Conservation (phyloP, 2,329 filamentous ascomycete species). For the Ascochyta viciae-villosae region DNA sequence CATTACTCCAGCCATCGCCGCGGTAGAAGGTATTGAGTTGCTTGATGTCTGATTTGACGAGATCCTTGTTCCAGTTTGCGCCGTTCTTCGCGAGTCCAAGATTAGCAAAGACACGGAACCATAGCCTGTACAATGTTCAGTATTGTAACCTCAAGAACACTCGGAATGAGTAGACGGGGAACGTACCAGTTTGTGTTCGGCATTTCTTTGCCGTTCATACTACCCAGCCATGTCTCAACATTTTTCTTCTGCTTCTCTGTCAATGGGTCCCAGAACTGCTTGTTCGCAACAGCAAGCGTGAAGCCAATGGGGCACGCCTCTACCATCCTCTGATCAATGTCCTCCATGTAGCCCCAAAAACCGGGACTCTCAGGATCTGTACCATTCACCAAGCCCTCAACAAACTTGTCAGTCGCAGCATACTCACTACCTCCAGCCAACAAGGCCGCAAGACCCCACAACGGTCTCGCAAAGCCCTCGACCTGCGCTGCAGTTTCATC, state of each 20-base stretch:
- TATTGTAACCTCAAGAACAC: constrained; percentile 2
- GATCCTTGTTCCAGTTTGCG: constrained; percentile 71
- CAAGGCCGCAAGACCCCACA: constrained; percentile 77
- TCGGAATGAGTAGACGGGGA: background rate
- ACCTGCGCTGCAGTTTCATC: constrained; percentile 79
- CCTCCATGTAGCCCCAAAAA: constrained; percentile 78
- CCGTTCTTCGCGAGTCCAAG: constrained; percentile 78
- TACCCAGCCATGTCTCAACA: constrained; percentile 75
- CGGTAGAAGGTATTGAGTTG: constrained; percentile 82
- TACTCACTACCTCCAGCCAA: constrained; percentile 73
- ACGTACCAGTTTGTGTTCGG: constrained; percentile 68
- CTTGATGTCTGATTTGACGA: constrained; percentile 76
- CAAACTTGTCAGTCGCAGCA: constrained; percentile 68
- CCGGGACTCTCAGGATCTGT: constrained; percentile 74
- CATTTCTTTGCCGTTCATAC: constrained; percentile 79
- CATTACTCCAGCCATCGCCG: constrained; percentile 83
- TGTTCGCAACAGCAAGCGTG: constrained; percentile 71
- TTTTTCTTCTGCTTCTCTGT: constrained; percentile 68
- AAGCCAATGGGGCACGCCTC: constrained; percentile 83
- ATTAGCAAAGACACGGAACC: constrained; percentile 86
- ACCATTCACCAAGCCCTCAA: constrained; percentile 73
- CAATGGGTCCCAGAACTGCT: constrained; percentile 71
- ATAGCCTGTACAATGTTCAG: constrained; percentile 64
- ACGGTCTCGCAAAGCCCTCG: constrained; percentile 75
- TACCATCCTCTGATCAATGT: constrained; percentile 83